Percentiles rank a stretch among this genome's conserved stretches.
Evolutionary conservation across 2,329 filamentous ascomycete genomes (phyloP).

Genomic region (Ophidiomyces ophidiicola): DNA sequence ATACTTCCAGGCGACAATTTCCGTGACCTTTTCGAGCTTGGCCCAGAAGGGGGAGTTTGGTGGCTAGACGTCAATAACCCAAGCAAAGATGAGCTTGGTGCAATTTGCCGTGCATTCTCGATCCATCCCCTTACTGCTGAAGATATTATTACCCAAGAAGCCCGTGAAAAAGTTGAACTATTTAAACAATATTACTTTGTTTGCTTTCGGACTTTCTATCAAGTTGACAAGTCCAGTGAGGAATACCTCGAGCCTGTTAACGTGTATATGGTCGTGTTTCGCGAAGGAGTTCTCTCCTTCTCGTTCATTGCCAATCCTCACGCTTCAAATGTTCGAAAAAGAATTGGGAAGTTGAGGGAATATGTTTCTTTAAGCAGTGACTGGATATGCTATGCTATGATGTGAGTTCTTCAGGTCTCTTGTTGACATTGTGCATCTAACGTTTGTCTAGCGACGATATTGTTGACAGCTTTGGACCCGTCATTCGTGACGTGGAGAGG

Average conservation of each 20-base stretch:
- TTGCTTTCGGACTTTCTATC: constrained; percentile 87
- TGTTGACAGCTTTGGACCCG: constrained; percentile 85
- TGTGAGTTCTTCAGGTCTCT: constrained; percentile 45
- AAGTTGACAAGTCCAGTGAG: constrained; percentile 63
- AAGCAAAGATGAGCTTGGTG: constrained; percentile 73
- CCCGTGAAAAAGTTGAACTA: constrained; percentile 94
- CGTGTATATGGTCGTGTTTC: constrained; percentile 92
- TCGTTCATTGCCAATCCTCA: constrained; percentile 82
- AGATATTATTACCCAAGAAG: constrained; percentile 89
- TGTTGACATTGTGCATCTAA: constrained; percentile 7
- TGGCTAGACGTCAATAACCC: constrained; percentile 93
- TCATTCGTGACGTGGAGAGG: constrained; percentile 72
- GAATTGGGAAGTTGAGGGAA: constrained; percentile 85
- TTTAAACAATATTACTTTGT: constrained; percentile 98
- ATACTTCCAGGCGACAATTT: constrained; percentile 83
- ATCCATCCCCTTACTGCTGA: constrained; percentile 93
- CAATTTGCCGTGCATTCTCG: constrained; percentile 85
- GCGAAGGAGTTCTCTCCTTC: constrained; percentile 88
- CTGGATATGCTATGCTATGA: constrained; percentile 98
- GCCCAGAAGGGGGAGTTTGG: constrained; percentile 73
- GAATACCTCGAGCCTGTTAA: constrained; percentile 90
- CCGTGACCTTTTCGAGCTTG: constrained; percentile 68
- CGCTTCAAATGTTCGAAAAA: constrained; percentile 74
- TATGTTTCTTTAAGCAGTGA: constrained; percentile 90
- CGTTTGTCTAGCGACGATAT: constrained; percentile 67